phyloP scores from a whole-genome alignment of 2,329 filamentous ascomycete species.

The Phaeosphaeria sp. region DNA sequence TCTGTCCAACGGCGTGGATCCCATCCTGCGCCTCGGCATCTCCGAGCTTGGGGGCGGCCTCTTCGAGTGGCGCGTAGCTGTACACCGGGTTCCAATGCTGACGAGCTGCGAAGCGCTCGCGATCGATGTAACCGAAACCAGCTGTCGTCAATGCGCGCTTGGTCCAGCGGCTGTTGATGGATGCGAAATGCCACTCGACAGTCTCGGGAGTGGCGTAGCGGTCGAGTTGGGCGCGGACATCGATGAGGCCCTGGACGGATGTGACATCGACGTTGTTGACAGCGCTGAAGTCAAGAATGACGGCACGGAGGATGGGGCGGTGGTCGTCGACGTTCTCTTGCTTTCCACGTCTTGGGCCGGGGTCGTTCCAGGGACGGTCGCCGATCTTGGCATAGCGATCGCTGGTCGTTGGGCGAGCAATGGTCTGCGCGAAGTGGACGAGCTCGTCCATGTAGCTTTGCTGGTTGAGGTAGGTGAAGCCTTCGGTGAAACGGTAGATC shows the following conservation, averaged over 20 bases:
- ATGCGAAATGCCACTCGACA: constrained; percentile 96
- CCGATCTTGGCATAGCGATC: constrained; percentile 64
- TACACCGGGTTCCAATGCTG: constrained; percentile 90
- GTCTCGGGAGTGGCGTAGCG: constrained; percentile 78
- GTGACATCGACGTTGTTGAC: constrained; percentile 96
- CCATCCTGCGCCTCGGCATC: constrained; percentile 46
- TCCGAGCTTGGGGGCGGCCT: constrained; percentile 68
- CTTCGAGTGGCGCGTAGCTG: constrained; percentile 85
- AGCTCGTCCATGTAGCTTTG: constrained; percentile 83
- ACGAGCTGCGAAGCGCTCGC: constrained; percentile 56
- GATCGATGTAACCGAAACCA: constrained; percentile 78
- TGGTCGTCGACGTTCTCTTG: constrained; percentile 54
- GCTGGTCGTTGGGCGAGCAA: constrained; percentile 79
- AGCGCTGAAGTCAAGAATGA: constrained; percentile 91
- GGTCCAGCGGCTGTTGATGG: constrained; percentile 90
- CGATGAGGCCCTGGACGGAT: constrained; percentile 89
- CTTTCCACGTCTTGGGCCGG: constrained; percentile 71
- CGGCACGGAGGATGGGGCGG: constrained; percentile 78
- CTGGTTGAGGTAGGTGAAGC: constrained; percentile 95
- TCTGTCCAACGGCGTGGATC: constrained; percentile 20
- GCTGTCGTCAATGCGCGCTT: constrained; percentile 87
- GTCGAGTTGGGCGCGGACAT: constrained; percentile 93
- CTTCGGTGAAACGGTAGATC: constrained; percentile 94
- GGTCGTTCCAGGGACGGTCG: constrained; percentile 92
- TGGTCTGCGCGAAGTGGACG: constrained; percentile 52